Evolutionary conservation across 2,329 filamentous ascomycete species (phyloP).

Genomic region (Stemphylium beticola): DNA sequence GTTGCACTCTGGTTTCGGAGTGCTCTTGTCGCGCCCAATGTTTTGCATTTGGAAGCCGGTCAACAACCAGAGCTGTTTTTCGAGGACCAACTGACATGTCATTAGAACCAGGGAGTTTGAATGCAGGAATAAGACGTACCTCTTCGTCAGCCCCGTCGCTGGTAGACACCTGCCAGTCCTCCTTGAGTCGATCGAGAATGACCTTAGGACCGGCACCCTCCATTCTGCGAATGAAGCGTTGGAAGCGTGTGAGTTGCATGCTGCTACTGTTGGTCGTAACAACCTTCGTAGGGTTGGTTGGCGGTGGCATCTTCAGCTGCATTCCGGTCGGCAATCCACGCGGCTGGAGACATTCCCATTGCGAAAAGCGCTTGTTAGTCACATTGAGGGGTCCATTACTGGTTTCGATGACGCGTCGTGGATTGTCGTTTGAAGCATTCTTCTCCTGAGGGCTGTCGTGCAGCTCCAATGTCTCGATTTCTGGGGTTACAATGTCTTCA

Average conservation of each 20-base stretch:
- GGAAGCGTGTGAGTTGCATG: conserved; percentile 50
- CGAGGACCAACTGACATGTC: conserved; percentile 49
- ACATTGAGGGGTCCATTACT: conserved; percentile 19
- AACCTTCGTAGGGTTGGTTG: conserved; percentile 21
- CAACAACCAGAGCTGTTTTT: conserved; percentile 68
- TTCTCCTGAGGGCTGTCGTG: conserved; percentile 18
- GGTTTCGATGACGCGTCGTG: conserved; percentile 17
- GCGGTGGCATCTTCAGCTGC: conserved; percentile 24
- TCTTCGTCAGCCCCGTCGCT: conserved; percentile 57
- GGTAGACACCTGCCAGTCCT: conserved; percentile 46
- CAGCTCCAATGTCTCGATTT: conserved; percentile 28
- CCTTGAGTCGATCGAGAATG: conserved; percentile 62
- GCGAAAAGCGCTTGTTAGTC: conserved; percentile 38
- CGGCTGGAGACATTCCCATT: conserved; percentile 45
- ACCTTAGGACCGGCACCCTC: conserved; percentile 59
- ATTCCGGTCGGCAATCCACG: conserved; percentile 21
- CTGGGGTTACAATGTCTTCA: conserved; percentile 27
- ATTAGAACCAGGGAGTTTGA: conserved; percentile 3
- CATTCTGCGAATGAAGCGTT: conserved; percentile 63
- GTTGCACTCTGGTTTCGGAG: conserved; percentile 35
- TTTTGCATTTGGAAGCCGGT: conserved; percentile 58
- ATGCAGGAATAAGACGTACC: conserved; percentile 28
- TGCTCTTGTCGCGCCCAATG: conserved; percentile 28
- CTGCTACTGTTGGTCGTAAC: conserved; percentile 27
- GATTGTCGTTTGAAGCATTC: conserved; percentile 4